A percentile compares a stretch with the other conserved stretches of the same genome.
Conservation (phyloP, 768 basidiomycete genomes). For the Coprinopsis cinerea region DNA sequence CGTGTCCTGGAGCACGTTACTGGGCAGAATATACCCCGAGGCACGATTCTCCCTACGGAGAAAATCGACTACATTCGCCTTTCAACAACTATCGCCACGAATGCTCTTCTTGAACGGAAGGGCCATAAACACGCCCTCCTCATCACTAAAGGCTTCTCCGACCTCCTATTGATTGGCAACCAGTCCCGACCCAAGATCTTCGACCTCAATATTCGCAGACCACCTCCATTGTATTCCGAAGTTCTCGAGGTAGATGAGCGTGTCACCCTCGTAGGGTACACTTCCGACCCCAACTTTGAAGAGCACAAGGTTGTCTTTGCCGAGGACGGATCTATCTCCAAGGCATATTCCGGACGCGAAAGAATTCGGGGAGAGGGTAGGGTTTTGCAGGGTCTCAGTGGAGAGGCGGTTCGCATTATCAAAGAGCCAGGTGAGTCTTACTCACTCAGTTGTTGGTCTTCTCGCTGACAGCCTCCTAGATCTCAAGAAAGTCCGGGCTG, state of each 20-base stretch:
- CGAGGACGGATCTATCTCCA: slow-evolving; percentile 56
- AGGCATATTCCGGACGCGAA: slow-evolving; percentile 71
- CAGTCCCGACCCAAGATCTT: slow-evolving; percentile 94
- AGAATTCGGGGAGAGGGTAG: slow-evolving; percentile 78
- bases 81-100: slow-evolving; percentile 94
- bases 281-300: slow-evolving; percentile 79
- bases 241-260: slow-evolving; percentile 84
- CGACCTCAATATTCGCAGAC: slow-evolving; percentile 83
- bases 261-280: slow-evolving; percentile 90
- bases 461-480: slow-evolving; percentile 33
- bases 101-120: slow-evolving; percentile 91
- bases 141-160: slow-evolving; percentile 88
- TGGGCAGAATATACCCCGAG: slow-evolving; percentile 62
- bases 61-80: slow-evolving; percentile 90
- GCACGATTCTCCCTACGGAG: slow-evolving; percentile 59
- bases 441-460: not conserved
- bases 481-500: slow-evolving; percentile 40
- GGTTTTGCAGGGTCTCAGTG: slow-evolving; percentile 76
- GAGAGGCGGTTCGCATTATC: slow-evolving; percentile 84
- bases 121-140: slow-evolving; percentile 88
- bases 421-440: slow-evolving; percentile 54
- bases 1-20: slow-evolving; percentile 77
- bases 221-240: slow-evolving; percentile 66
- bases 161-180: slow-evolving; percentile 89
- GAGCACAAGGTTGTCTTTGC: slow-evolving; percentile 74